Evolutionary conservation across 139 green algal species (phyloP).

Genomic region (Coelastrella sp.): DNA sequence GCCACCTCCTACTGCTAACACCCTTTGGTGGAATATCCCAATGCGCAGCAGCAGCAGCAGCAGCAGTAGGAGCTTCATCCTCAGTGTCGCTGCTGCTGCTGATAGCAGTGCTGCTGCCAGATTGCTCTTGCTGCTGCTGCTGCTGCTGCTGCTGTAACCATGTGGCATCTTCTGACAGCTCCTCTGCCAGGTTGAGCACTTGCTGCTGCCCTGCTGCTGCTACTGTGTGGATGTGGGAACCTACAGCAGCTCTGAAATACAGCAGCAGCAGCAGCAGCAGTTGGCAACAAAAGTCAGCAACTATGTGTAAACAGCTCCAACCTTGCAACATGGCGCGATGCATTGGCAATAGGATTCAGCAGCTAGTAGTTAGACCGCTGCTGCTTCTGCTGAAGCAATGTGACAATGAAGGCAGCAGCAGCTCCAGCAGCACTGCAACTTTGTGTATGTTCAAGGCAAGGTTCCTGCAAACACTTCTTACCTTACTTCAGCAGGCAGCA

Average conservation of each 20-base stretch:
- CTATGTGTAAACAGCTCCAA: background rate
- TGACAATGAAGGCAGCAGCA: too few species aligned
- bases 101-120: constrained; percentile 15
- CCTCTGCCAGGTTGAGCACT: constrained; percentile 39
- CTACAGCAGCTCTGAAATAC: constrained; percentile 49
- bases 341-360: too few species aligned
- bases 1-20: background rate
- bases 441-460: background rate
- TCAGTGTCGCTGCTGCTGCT: background rate
- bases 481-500: constrained; percentile 52
- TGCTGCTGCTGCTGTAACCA: background rate
- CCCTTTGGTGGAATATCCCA: constrained; percentile 9
- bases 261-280: constrained; percentile 28
- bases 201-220: constrained; percentile 3
- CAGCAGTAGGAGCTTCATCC: background rate
- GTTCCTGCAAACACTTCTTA: constrained; percentile 3
- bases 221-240: constrained; percentile 38
- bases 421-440: too few species aligned
- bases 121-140: constrained; percentile 16
- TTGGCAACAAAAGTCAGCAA: background rate
- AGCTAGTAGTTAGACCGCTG: too few species aligned
- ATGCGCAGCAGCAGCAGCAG: background rate
- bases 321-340: background rate
- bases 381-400: background rate
- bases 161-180: constrained; percentile 39